Evolutionary conservation across 345 rosid genomes (phyloP).

Genomic region (Turritis glabra): DNA sequence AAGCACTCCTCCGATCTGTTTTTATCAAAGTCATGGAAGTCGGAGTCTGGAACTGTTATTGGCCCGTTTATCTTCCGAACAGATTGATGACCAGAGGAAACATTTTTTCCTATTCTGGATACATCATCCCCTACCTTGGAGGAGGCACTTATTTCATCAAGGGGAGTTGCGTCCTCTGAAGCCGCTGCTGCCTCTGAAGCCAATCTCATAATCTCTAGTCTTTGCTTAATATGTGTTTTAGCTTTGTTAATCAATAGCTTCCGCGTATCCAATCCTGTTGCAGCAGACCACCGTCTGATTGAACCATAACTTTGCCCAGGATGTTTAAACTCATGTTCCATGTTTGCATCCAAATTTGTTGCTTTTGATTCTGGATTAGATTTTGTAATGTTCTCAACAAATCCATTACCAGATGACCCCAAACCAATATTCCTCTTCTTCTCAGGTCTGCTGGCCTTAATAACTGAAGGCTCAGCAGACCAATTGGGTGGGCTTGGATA

Average conservation of each 20-base stretch:
- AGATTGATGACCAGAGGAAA: slow-evolving; percentile 25
- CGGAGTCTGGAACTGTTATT: slow-evolving; percentile 81
- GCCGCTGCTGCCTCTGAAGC: slow-evolving; percentile 54
- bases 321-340: slow-evolving; percentile 52
- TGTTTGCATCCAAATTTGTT: slow-evolving; percentile 41
- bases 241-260: slow-evolving; percentile 84
- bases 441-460: slow-evolving; percentile 58
- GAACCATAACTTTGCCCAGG: slow-evolving; percentile 50
- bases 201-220: slow-evolving; percentile 59
- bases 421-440: slow-evolving; percentile 71
- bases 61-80: slow-evolving; percentile 46
- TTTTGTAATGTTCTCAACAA: slow-evolving; percentile 51
- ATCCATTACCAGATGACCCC: slow-evolving; percentile 55
- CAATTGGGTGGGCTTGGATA: slow-evolving; percentile 37
- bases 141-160: slow-evolving; percentile 35
- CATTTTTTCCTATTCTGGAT: slow-evolving; percentile 14
- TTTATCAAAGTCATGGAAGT: slow-evolving; percentile 93
- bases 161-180: slow-evolving; percentile 20
- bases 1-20: slow-evolving; percentile 92
- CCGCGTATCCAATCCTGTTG: slow-evolving; percentile 76
- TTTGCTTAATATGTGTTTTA: slow-evolving; percentile 60
- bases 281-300: slow-evolving; percentile 53
- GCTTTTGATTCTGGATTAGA: slow-evolving; percentile 46
- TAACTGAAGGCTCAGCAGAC: slow-evolving; percentile 42
- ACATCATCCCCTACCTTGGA: slow-evolving; percentile 38